Percentiles rank a stretch among this genome's conserved stretches.
Evolutionary conservation across 805 yeast species (phyloP).

Genomic region (Hyphopichia homilentoma): DNA sequence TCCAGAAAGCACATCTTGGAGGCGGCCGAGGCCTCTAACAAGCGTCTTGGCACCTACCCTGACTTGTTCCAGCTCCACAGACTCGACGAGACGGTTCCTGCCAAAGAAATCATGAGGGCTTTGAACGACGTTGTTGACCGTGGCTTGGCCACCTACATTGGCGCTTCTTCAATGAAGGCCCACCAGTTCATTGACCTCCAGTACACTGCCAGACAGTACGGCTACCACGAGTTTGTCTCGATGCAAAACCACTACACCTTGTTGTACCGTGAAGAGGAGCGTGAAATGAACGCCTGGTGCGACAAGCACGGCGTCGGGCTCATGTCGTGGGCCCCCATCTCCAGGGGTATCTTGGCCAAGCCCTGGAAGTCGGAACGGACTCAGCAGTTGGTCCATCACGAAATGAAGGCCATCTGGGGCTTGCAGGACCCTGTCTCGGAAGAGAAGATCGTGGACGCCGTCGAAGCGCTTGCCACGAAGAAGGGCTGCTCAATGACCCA

Average conservation of each 20-base stretch:
- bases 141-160: conserved; percentile 9
- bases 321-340: conserved; percentile 58
- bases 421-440: conserved; percentile 9
- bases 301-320: conserved; percentile 50
- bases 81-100: conserved; percentile 6
- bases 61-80: conserved; percentile 9
- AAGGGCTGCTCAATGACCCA: conserved; percentile 43
- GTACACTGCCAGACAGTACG: conserved; percentile 1
- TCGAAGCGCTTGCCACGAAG: conserved; percentile 24
- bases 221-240: conserved; percentile 4
- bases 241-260: conserved; percentile 7
- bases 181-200: conserved; percentile 1
- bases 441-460: conserved; percentile 12
- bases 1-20: conserved; percentile 38
- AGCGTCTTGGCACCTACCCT: conserved; percentile 40
- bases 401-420: conserved; percentile 4
- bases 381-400: conserved; percentile 3
- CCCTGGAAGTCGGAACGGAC: conserved; percentile 23
- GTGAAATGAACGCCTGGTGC: conserved; percentile 38
- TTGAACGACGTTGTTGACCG: conserved; percentile 7
- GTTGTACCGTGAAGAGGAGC: conserved; percentile 5
- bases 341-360: conserved; percentile 50
- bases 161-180: conserved; percentile 6
- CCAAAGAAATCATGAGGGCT: conserved; percentile 8
- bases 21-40: conserved; percentile 35